Evolutionary conservation across 139 green algal genomes (phyloP).

Genomic region (Closterium sp.): DNA sequence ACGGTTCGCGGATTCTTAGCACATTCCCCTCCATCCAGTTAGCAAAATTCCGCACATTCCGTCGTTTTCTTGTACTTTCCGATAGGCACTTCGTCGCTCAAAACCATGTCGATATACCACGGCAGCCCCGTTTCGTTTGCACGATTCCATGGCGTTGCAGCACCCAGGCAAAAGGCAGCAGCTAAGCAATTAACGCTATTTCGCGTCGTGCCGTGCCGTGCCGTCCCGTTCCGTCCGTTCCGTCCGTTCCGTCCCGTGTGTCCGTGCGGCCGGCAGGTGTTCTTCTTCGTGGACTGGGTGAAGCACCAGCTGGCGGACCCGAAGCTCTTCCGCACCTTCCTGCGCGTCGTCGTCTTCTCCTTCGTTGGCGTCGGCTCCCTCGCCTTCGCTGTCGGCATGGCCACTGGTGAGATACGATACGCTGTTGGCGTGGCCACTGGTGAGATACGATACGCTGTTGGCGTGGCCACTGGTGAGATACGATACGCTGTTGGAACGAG

Average conservation of each 20-base stretch:
- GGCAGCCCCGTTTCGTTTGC: not conserved
- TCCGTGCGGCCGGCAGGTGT: conserved; percentile 18
- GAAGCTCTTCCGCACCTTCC: conserved; percentile 51
- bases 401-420: conserved; percentile 35
- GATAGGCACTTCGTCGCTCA: not conserved
- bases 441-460: too few relatives aligned
- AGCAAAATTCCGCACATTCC: not conserved
- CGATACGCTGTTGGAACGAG: too few relatives aligned
- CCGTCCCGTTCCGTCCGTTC: too few relatives aligned
- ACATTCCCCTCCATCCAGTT: conserved; percentile 61
- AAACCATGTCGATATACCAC: not conserved
- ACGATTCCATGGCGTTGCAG: not conserved
- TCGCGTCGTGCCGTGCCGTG: not conserved
- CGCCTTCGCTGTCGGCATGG: conserved; percentile 21
- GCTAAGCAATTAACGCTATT: not conserved
- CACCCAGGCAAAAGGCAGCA: not conserved
- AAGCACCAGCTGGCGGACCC: conserved; percentile 35
- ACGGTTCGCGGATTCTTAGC: conserved; percentile 36
- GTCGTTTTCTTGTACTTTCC: too few relatives aligned
- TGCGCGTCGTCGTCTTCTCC: conserved; percentile 24
- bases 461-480: too few relatives aligned
- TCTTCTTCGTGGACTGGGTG: conserved; percentile 47
- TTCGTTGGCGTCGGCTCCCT: conserved; percentile 12
- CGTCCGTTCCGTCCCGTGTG: not conserved
- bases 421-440: too few relatives aligned